Evolutionary conservation across 257 asterid species (phyloP).

Genomic region (Solanum commersonii): DNA sequence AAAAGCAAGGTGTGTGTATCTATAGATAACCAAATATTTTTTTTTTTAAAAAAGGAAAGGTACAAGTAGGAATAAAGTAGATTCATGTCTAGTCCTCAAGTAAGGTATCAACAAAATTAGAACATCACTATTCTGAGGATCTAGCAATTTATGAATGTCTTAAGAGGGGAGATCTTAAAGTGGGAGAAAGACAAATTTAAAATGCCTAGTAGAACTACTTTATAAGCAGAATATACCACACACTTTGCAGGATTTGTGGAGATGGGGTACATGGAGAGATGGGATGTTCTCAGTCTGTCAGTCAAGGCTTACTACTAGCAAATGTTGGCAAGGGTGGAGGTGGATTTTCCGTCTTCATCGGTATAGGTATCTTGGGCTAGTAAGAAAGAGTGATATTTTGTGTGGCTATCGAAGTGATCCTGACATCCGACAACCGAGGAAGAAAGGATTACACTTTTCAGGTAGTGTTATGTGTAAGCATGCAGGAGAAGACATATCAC

Average conservation of each 20-base stretch:
- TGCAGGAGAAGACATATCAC: background rate
- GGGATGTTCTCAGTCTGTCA: background rate
- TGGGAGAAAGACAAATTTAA: background rate
- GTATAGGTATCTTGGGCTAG: background rate
- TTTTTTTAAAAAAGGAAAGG: background rate
- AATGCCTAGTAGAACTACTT: background rate
- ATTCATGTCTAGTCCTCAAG: background rate
- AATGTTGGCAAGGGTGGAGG: background rate
- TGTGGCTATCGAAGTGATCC: background rate
- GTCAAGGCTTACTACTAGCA: background rate
- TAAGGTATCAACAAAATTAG: background rate
- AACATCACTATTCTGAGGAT: background rate
- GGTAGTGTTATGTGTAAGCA: background rate
- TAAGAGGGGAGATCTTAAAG: background rate
- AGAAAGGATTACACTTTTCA: background rate
- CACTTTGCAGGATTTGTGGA: background rate
- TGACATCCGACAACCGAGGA: background rate
- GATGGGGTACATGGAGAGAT: background rate
- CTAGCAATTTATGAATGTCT: background rate
- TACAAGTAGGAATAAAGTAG: background rate
- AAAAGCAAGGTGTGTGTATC: background rate
- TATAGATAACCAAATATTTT: background rate
- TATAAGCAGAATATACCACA: background rate
- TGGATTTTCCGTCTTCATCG: background rate
- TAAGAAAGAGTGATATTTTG: background rate